Evolutionary conservation across 495 filamentous ascomycete genomes (phyloP), one percentile per base, ranked within the genome.

Genomic region (Terfezia claveryi): DNA sequence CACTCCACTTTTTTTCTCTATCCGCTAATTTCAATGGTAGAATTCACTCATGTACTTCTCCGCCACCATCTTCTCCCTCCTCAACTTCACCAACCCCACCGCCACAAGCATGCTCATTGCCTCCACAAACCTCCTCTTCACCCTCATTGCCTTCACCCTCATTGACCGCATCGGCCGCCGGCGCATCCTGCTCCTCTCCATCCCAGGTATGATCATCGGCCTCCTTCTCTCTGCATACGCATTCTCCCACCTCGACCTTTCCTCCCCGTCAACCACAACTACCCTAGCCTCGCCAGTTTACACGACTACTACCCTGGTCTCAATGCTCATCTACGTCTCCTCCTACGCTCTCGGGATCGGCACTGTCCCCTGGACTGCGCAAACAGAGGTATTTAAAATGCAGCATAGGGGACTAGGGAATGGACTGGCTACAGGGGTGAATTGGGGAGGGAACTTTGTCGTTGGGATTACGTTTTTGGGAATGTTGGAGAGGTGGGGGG

Each of bases 21-120:
- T 7, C 7, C 27, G 4, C 27, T 46, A 46, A 46, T 20, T 0
- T 46, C n/a, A 10, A 32, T 7, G 27, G 17, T 61, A 81, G 77
- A 94, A 93, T 68, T 82, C 81, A 50, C 73, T 94, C 11, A 95
- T 95, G 88, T 95, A 95, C 66, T 94, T 88, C 66, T 88, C 85
- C 8, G 84, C 86, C 4, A 93, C 87, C 6, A 85, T 95, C 36
- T 95, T 95, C 66, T 72, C 79, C 10, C 69, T 86, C 36, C 71
- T 93, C 20, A 81, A 82, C 2, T 94, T 94, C 66, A 72, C 73
- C 36, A 80, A 78, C 16, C 88, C 88, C 27, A 93, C 85, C 0
- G 72, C 89, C 50, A 86, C 81, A 2, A 83, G 85, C 2, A 74
- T 94, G 44, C 78, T 79, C 6, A 81, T 94, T 37, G 88, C 88